Conservation (phyloP, 192 early-diverging fungal genomes). For the Backusella sp. region DNA sequence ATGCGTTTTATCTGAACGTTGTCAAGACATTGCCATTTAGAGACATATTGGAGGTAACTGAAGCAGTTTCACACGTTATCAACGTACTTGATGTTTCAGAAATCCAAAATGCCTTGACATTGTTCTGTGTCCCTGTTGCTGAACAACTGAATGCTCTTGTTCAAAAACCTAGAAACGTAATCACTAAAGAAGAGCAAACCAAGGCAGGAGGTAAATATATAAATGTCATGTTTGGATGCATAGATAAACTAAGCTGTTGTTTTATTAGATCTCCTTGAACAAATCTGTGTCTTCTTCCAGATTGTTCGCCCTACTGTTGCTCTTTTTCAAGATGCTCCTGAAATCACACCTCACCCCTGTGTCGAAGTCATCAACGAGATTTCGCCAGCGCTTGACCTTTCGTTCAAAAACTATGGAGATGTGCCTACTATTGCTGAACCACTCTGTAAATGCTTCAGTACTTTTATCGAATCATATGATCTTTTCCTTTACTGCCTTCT, state of each 20-base stretch:
- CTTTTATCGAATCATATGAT: conserved; percentile 57
- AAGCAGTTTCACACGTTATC: conserved; percentile 87
- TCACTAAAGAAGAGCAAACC: conserved; percentile 35
- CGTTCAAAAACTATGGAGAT: conserved; percentile 52
- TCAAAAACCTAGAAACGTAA: conserved; percentile 32
- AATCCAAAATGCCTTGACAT: conserved; percentile 59
- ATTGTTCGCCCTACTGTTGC: conserved; percentile 49
- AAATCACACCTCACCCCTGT: conserved; percentile 59
- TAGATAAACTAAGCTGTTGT: background rate
- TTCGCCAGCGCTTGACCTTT: conserved; percentile 69
- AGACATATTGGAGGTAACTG: conserved; percentile 80
- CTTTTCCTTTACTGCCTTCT: conserved; percentile 51
- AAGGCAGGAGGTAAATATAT: conserved; percentile 35
- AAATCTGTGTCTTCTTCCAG: conserved; percentile 62
- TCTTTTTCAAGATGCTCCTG: conserved; percentile 31
- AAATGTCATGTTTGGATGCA: background rate
- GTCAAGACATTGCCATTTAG: conserved; percentile 61
- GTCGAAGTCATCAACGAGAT: conserved; percentile 63
- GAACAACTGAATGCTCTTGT: conserved; percentile 67
- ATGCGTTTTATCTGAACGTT: conserved; percentile 79
- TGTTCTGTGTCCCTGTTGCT: conserved; percentile 74
- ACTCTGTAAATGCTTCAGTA: conserved; percentile 55
- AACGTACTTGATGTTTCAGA: conserved; percentile 69
- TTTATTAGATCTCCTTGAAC: conserved; percentile 45
- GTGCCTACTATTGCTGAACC: conserved; percentile 47